Conservation (phyloP, 331 rosid species). For the Arachis monticola region DNA sequence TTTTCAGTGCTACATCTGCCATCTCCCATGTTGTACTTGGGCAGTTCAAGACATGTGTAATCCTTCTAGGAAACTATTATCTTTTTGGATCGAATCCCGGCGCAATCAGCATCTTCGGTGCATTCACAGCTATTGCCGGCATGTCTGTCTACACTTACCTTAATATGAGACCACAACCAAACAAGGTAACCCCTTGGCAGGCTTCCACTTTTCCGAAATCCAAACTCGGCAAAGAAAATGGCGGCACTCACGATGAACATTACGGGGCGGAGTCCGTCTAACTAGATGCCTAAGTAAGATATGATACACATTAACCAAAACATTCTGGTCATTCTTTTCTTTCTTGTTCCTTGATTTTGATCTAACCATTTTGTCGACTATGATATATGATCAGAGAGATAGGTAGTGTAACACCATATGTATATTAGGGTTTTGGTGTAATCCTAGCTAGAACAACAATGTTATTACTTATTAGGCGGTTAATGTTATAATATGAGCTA, state of each 20-base stretch:
- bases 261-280: constrained; percentile 78
- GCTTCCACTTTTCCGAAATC: constrained; percentile 66
- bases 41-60: constrained; percentile 91
- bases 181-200: constrained; percentile 65
- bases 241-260: constrained; percentile 61
- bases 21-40: constrained; percentile 94
- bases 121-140: constrained; percentile 84
- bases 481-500: constrained; percentile 13
- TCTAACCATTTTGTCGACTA: constrained; percentile 45
- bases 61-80: constrained; percentile 87
- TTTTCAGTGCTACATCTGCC: constrained; percentile 91
- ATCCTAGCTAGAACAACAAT: constrained; percentile 25
- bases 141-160: constrained; percentile 78
- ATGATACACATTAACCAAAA: constrained; percentile 39
- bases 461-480: background rate
- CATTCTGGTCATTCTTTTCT: constrained; percentile 20
- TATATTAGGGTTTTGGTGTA: constrained; percentile 48
- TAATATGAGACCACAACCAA: constrained; percentile 62
- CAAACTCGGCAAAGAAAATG: constrained; percentile 80
- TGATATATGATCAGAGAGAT: constrained; percentile 16
- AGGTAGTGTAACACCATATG: background rate
- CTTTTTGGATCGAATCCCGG: constrained; percentile 91
- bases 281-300: constrained; percentile 28
- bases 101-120: constrained; percentile 74
- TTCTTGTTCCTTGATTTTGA: constrained; percentile 31